Evolutionary conservation across 441 rosid species (phyloP).

Genomic region (Syzygium syzygioides): DNA sequence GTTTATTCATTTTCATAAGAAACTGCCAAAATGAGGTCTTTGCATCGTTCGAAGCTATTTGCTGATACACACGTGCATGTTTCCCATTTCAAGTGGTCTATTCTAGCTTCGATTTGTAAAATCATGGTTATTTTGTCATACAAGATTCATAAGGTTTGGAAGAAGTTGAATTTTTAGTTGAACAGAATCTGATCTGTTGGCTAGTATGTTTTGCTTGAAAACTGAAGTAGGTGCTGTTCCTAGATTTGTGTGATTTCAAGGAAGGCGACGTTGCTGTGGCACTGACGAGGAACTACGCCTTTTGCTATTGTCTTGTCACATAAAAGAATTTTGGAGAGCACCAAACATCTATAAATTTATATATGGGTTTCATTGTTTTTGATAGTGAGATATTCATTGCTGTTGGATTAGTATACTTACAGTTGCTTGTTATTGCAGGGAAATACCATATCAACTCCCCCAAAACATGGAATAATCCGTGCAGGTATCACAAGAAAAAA

Average conservation of each 20-base stretch:
- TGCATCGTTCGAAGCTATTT: not conserved
- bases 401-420: not conserved
- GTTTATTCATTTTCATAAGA: not conserved
- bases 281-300: not conserved
- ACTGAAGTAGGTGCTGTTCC: not conserved
- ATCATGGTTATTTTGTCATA: not conserved
- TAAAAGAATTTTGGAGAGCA: not conserved
- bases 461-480: constrained; percentile 2
- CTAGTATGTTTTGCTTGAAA: not conserved
- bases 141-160: not conserved
- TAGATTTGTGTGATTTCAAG: not conserved
- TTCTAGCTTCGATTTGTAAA: not conserved
- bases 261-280: not conserved
- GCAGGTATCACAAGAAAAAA: constrained; percentile 13
- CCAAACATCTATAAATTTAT: not conserved
- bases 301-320: not conserved
- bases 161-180: not conserved
- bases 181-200: not conserved
- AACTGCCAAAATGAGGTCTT: not conserved
- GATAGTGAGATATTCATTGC: not conserved
- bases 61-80: not conserved
- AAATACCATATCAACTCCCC: constrained; percentile 1
- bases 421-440: constrained; percentile 4
- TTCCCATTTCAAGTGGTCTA: not conserved
- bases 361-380: not conserved